Evolutionary conservation across 306 rosid genomes (phyloP), one percentile per base, ranked within the genome.

Genomic region (Ormosia emarginata): DNA sequence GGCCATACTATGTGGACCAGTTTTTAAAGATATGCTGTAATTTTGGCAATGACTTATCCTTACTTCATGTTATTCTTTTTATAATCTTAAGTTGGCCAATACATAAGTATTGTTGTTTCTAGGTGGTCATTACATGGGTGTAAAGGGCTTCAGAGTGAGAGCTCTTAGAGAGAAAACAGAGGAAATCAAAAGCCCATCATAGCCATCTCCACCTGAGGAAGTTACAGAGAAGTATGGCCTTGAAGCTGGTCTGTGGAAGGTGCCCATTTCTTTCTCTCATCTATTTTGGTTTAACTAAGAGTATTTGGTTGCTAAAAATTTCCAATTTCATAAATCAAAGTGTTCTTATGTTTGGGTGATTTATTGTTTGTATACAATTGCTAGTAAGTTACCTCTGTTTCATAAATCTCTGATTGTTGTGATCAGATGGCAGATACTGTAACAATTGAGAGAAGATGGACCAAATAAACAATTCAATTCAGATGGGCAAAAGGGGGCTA

Each of bases 241-340:
- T 71, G 98, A 95, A 85, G 97, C 92, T 86, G 98, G 94, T 74
- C 92, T 95, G 7, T 95, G 97, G 98, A 90, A 91, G 98, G 98
- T 95, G 71, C 84, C 76, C 79, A 29, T 74, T 82, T 70, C 57
- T 72, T 79, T 84, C 61, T 39, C 36, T 30, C 1, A 14, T 29
- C 11, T 58, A 0, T 46, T 49, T 83, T 83, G 33, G 30, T 29
- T 77, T 66, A 15, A 7, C 3, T 75, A 37, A 0, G 53, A 63
- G 12, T 47, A 5, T 72, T 24, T 49, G 18, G 30, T 79, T 70
- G 18, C 24, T 32, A 13, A 12, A 36, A 80, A 6, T 59, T 66
- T 69, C 67, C 39, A 8, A 50, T 79, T 83, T 64, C 32, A 18
- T 62, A 8, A 47, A 66, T 14, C 24, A 24, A 15, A 61, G 67